Base-by-base conservation (phyloP, 306 rosid genomes). In the Pterocarpus santalinus region DNA sequence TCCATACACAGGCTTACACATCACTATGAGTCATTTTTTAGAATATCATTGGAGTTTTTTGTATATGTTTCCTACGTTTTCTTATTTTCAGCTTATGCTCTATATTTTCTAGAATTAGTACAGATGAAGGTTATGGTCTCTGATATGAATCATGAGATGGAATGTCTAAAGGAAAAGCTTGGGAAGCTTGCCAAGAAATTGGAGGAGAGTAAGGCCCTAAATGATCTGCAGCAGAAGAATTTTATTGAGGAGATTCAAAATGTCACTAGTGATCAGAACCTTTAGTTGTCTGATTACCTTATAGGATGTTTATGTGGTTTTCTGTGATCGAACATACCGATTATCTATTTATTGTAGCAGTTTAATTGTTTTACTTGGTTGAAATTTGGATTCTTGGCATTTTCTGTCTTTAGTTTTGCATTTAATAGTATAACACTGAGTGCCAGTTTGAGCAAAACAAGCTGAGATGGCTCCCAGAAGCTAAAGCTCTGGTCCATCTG, bases 191-290 rank as follows among this genome's bases (percentile, higher is more conserved):
- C 53, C 81, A 68, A 67, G 58, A 65, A 69, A 11, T 62, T 73
- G 78, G 66, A 67, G 78, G 74, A 77, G 57, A 65, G 62, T 16
- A 81, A 71, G 38, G 69, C 76, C 55, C 63, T 72, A 36, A 78
- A 78, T 72, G 78, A 73, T 43, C 71, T 34, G 51, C 82, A 60
- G 62, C 51, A 52, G 55, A 44, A 62, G 38, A 71, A 35, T 47
- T 65, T 82, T 4, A 63, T 38, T 53, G 75, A 78, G 72, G 89
- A 82, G 82, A 82, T 82, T 44, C 76, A 69, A 69, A 78, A 74
- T 76, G 89, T 79, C 8, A 14, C 36, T 51, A 72, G 22, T 17
- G n/a, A 36, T 68, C 39, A 51, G 77, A 15, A 33, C 69, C 73
- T 44, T 69, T 39, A 52, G 65, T 30, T 62, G 56, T 16, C 35